Evolutionary conservation across 441 rosid species (phyloP).

Genomic region (Omphalea diandra): DNA sequence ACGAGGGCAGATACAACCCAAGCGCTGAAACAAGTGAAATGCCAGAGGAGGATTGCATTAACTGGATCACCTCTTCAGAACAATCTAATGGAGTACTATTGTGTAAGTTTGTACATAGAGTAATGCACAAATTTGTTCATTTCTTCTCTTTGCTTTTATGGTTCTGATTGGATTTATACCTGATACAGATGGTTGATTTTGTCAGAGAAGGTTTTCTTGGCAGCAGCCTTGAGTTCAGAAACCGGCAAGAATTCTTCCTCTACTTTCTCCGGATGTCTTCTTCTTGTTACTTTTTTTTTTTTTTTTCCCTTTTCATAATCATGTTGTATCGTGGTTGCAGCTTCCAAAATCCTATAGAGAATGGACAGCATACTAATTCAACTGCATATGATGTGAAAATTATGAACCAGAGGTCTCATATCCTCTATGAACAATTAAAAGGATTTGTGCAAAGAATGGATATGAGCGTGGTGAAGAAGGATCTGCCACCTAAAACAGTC

Average conservation of each 20-base stretch:
- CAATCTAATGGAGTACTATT: slow-evolving; percentile 99
- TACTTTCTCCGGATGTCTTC: slow-evolving; percentile 23
- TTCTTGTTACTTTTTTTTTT: slow-evolving; percentile 21
- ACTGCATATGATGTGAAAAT: slow-evolving; percentile 94
- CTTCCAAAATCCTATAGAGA: slow-evolving; percentile 98
- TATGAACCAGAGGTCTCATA: slow-evolving; percentile 99
- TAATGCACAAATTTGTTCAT: slow-evolving; percentile 15
- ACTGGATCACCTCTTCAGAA: slow-evolving; percentile 99
- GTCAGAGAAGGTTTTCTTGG: slow-evolving; percentile 99
- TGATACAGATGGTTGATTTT: slow-evolving; percentile 98
- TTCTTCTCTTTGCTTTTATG: slow-evolving; percentile 12
- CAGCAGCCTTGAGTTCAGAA: slow-evolving; percentile 97
- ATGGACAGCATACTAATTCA: slow-evolving; percentile 98
- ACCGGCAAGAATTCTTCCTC: slow-evolving; percentile 65
- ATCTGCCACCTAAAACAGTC: slow-evolving; percentile 98
- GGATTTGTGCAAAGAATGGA: slow-evolving; percentile 99
- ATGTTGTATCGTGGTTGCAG: slow-evolving; percentile 45
- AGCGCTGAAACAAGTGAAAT: slow-evolving; percentile 91
- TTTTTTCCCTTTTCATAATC: too few relatives aligned
- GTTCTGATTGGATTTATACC: slow-evolving; percentile 27
- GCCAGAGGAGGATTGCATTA: slow-evolving; percentile 99
- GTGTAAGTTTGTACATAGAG: slow-evolving; percentile 57
- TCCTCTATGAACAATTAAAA: slow-evolving; percentile 93
- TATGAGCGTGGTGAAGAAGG: slow-evolving; percentile 96
- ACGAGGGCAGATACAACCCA: slow-evolving; percentile 97